Evolutionary conservation across 78 protist species (phyloP).

Genomic region (Dictyostelium intermedium): DNA sequence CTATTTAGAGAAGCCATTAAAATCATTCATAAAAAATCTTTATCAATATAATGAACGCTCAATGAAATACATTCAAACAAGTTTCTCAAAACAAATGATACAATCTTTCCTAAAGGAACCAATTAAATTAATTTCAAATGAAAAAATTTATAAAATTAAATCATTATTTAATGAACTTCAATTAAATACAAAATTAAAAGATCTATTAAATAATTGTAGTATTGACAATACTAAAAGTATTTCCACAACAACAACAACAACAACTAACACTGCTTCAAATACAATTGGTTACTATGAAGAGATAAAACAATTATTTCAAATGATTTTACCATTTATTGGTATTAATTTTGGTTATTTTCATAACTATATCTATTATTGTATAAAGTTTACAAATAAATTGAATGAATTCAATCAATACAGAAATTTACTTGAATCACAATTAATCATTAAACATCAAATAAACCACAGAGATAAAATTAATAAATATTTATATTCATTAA

Average conservation of each 20-base stretch:
- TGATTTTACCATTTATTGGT: neutral
- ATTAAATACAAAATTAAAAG: neutral
- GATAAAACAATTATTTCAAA: neutral
- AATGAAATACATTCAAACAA: neutral
- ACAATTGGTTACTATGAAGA: neutral
- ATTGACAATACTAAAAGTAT: too few relatives aligned
- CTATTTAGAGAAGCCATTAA: neutral
- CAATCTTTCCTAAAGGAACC: neutral
- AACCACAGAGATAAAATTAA: neutral
- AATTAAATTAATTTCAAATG: neutral
- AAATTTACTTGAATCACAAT: neutral
- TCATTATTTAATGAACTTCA: neutral
- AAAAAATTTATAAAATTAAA: neutral
- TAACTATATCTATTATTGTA: neutral
- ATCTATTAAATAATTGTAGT: neutral
- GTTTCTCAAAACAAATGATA: neutral
- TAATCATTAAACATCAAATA: neutral
- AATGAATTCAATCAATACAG: neutral
- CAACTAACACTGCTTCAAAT: neutral
- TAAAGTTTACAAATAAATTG: neutral
- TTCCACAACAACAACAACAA: neutral
- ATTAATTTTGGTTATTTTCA: neutral
- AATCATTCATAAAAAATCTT: neutral
- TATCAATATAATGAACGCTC: neutral
- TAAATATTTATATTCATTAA: neutral